These are phyloP conservation scores for Pseudocercospora fuligena DNA, from an alignment of 2,329 filamentous ascomycete species.

Conservation along the genomic window DNA sequence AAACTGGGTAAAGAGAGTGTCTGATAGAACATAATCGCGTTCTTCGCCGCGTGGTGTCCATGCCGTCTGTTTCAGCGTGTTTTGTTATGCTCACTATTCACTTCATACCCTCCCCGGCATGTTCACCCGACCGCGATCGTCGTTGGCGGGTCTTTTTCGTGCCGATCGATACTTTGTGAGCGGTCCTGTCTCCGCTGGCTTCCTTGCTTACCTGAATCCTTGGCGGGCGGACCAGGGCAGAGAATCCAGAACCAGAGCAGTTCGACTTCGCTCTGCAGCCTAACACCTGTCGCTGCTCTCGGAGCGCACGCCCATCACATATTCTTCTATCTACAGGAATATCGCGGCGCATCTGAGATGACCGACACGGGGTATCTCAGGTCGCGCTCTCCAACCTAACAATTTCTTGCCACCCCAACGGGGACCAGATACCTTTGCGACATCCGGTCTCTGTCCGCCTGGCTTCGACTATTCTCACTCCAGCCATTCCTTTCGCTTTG, in stretches of 20 bases:
- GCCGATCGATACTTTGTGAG: not conserved
- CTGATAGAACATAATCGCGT: constrained; percentile 28
- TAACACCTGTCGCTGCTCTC: not conserved
- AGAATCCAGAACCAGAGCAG: not conserved
- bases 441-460: constrained; percentile 10
- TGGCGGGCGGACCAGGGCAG: not conserved
- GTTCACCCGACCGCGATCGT: not conserved
- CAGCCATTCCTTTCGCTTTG: constrained; percentile 1
- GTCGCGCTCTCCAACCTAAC: constrained; percentile 16
- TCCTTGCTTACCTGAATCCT: not conserved
- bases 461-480: constrained; percentile 9
- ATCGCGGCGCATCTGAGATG: constrained; percentile 12
- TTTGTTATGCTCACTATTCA: not conserved
- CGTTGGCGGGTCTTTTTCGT: not conserved
- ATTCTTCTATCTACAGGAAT: not conserved
- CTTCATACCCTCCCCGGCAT: not conserved
- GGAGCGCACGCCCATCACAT: constrained; percentile 3
- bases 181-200: not conserved
- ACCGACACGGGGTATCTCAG: constrained; percentile 5
- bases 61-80: not conserved
- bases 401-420: not conserved
- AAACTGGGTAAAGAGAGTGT: constrained; percentile 61
- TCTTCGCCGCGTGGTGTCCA: not conserved
- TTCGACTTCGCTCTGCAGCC: constrained; percentile 1
- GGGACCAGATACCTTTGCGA: constrained; percentile 11